Conservation (phyloP, 2,329 filamentous ascomycete species). For the Aspergillus quadrilineatus region DNA sequence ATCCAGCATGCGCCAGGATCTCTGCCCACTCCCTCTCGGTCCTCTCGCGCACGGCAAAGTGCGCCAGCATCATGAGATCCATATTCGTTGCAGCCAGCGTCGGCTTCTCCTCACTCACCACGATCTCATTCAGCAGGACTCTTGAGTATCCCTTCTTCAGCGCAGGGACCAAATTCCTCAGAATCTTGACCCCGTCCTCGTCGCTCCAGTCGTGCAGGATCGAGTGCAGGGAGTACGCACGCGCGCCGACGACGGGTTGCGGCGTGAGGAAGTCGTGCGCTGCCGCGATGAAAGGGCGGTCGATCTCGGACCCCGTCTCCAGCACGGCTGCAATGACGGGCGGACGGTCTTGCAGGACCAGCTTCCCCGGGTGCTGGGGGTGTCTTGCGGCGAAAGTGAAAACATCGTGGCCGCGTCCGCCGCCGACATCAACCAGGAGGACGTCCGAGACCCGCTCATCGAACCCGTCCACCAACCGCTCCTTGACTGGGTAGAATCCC, state of each 20-base stretch:
- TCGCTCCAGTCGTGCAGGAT: slow-evolving; percentile 39
- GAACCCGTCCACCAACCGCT: slow-evolving; percentile 17
- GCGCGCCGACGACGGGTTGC: slow-evolving; percentile 45
- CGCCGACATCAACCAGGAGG: slow-evolving; percentile 46
- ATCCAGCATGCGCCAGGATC: slow-evolving; percentile 16
- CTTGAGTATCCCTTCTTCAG: slow-evolving; percentile 22
- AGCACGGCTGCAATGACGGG: slow-evolving; percentile 34
- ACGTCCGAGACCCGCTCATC: slow-evolving; percentile 14
- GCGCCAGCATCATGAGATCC: slow-evolving; percentile 28
- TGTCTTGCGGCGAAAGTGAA: slow-evolving; percentile 35
- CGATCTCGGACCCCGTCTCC: background rate
- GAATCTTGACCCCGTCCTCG: slow-evolving; percentile 27
- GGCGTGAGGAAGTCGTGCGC: slow-evolving; percentile 48
- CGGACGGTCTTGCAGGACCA: slow-evolving; percentile 13
- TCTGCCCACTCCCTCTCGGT: slow-evolving; percentile 20
- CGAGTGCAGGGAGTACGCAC: slow-evolving; percentile 35
- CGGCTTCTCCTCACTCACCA: slow-evolving; percentile 20
- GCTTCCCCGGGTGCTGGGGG: slow-evolving; percentile 19
- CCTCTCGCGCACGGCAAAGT: slow-evolving; percentile 22
- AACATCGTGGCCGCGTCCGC: slow-evolving; percentile 43
- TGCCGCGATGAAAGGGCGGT: slow-evolving; percentile 30
- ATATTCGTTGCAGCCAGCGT: slow-evolving; percentile 23
- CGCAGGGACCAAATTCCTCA: slow-evolving; percentile 26
- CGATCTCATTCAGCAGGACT: slow-evolving; percentile 25
- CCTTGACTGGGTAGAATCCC: slow-evolving; percentile 28